These are phyloP conservation scores for Emergomyces africanus DNA, from an alignment of 2,329 filamentous ascomycete species.

Conservation along the genomic window DNA sequence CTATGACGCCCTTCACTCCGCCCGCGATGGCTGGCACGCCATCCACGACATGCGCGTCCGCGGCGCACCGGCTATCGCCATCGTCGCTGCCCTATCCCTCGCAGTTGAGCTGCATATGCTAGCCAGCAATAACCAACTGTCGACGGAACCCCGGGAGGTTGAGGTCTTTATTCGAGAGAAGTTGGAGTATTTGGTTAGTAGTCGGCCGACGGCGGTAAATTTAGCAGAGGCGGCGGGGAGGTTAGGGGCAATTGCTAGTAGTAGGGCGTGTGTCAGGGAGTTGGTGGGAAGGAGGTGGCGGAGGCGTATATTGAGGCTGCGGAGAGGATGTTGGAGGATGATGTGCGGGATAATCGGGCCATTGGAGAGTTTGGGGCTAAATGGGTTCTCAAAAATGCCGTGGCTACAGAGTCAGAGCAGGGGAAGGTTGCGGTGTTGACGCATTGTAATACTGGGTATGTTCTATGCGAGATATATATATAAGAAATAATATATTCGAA, in stretches of 20 bases:
- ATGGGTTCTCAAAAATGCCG: conserved; percentile 58
- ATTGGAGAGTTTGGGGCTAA: conserved; percentile 74
- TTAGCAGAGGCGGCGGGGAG: conserved; percentile 78
- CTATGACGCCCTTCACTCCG: conserved; percentile 42
- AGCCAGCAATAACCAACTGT: conserved; percentile 24
- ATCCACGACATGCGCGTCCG: conserved; percentile 54
- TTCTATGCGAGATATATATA: conserved; percentile 5
- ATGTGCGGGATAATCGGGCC: conserved; percentile 72
- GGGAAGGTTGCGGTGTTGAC: conserved; percentile 67
- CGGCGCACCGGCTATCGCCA: conserved; percentile 88
- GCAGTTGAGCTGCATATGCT: conserved; percentile 63
- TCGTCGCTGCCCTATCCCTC: conserved; percentile 82
- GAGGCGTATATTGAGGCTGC: conserved; percentile 64
- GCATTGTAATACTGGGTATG: conserved; percentile 90
- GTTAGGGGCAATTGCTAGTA: conserved; percentile 52
- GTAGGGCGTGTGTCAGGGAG: conserved; percentile 25
- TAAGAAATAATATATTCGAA: background rate
- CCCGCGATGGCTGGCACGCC: conserved; percentile 51
- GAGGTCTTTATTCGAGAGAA: conserved; percentile 57
- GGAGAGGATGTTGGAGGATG: conserved; percentile 74
- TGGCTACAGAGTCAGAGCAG: conserved; percentile 37
- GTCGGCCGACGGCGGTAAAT: conserved; percentile 89
- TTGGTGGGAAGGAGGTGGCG: conserved; percentile 40
- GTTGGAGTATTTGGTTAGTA: conserved; percentile 75
- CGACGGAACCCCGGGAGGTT: conserved; percentile 48